Evolutionary conservation across 352 stramenopile genomes (phyloP).

Genomic region (Pythium phragmitis): DNA sequence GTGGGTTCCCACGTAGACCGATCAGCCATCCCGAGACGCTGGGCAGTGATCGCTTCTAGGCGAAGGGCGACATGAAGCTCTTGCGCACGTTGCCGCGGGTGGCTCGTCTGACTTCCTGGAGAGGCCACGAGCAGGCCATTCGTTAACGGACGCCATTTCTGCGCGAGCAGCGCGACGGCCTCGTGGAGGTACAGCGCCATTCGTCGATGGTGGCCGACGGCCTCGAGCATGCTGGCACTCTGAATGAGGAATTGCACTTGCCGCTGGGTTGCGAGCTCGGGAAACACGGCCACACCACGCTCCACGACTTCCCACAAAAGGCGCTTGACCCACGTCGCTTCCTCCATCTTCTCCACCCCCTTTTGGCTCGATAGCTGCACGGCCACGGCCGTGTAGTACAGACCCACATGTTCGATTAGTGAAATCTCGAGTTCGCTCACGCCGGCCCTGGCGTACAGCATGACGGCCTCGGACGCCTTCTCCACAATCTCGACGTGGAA

Average conservation of each 20-base stretch:
- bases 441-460: conserved; percentile 63
- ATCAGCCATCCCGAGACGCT: conserved; percentile 46
- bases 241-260: conserved; percentile 71
- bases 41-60: conserved; percentile 51
- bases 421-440: conserved; percentile 69
- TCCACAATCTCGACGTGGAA: conserved; percentile 77
- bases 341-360: conserved; percentile 37
- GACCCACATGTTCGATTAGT: conserved; percentile 67
- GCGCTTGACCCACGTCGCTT: conserved; percentile 68
- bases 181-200: conserved; percentile 79
- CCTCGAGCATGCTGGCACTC: conserved; percentile 64
- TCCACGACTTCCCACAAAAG: conserved; percentile 71
- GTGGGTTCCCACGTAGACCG: conserved; percentile 46
- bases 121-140: conserved; percentile 4
- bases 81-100: conserved; percentile 31
- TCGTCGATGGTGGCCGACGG: conserved; percentile 52
- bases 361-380: conserved; percentile 27
- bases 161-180: conserved; percentile 30
- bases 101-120: conserved; percentile 19
- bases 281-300: conserved; percentile 50
- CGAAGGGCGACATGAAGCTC: conserved; percentile 62
- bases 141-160: conserved; percentile 18
- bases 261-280: conserved; percentile 43
- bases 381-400: conserved; percentile 66
- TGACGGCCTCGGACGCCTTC: conserved; percentile 68